A percentile compares a stretch with the other conserved stretches of the same genome.
phyloP scores from a whole-genome alignment of 345 rosid species.

The Ailanthus altissimus region DNA sequence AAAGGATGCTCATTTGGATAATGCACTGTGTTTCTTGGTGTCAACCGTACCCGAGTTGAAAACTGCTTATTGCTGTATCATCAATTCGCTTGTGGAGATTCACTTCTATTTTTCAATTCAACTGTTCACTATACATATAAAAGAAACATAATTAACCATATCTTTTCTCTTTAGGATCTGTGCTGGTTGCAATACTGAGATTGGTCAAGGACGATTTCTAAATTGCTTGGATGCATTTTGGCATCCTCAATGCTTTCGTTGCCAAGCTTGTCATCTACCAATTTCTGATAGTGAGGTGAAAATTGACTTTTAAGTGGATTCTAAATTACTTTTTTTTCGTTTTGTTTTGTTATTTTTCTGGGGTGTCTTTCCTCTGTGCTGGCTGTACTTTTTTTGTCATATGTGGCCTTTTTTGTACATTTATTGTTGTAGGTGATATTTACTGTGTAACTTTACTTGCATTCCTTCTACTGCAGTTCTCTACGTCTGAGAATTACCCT shows the following conservation, averaged over 20 bases:
- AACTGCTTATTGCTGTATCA: not conserved
- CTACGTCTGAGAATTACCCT: constrained; percentile 78
- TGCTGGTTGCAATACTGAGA: constrained; percentile 87
- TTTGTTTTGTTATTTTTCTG: no score
- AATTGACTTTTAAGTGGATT: constrained; percentile 12
- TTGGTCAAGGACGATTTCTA: constrained; percentile 83
- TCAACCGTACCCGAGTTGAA: not conserved
- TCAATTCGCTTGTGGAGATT: constrained; percentile 7
- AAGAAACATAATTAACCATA: constrained; percentile 17
- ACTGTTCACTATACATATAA: not conserved
- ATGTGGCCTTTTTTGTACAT: constrained; percentile 6
- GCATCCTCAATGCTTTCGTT: constrained; percentile 97
- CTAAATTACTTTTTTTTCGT: not conserved
- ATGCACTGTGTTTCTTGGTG: not conserved
- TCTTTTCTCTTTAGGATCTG: constrained; percentile 62
- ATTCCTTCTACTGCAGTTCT: constrained; percentile 54
- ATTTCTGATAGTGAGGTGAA: constrained; percentile 90
- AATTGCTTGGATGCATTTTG: constrained; percentile 81
- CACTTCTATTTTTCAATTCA: not conserved
- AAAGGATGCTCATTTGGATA: not conserved
- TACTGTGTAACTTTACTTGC: constrained; percentile 22
- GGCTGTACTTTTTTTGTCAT: not conserved
- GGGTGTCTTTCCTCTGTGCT: not conserved
- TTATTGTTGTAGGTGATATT: constrained; percentile 9
- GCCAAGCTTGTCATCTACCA: constrained; percentile 76